Conservation (phyloP, 1,284 basidiomycete species). For the Cutaneotrichosporon cyanovorans region DNA sequence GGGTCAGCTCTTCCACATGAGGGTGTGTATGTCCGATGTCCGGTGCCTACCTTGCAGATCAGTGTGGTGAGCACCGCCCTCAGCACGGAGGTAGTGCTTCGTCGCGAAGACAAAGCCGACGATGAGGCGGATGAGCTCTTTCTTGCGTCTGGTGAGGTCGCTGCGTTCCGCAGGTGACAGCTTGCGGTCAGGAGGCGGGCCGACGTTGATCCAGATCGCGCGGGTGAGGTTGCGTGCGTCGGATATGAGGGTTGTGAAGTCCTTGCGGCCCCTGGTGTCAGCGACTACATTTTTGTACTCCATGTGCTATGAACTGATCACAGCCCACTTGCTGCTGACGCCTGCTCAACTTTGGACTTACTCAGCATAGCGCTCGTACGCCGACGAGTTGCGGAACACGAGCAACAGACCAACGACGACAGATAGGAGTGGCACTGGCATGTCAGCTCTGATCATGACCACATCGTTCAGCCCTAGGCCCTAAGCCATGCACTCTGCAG, state of each 20-base stretch:
- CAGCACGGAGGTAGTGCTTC: conserved; percentile 41
- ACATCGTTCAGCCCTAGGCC: not conserved
- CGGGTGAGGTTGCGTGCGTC: conserved; percentile 56
- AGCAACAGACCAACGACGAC: conserved; percentile 65
- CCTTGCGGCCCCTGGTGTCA: conserved; percentile 64
- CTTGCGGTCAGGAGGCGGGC: conserved; percentile 49
- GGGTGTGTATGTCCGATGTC: not conserved
- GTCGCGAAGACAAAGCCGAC: conserved; percentile 45
- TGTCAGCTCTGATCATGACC: no score
- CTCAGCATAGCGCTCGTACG: conserved; percentile 44
- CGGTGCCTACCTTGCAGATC: conserved; percentile 34
- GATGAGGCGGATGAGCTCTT: conserved; percentile 60
- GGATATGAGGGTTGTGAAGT: conserved; percentile 51
- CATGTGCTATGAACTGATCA: no score
- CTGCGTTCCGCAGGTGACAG: conserved; percentile 23
- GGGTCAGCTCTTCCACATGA: not conserved
- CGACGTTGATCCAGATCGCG: conserved; percentile 71
- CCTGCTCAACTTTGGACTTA: conserved; percentile 9
- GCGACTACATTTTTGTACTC: conserved; percentile 58
- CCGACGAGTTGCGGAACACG: conserved; percentile 55
- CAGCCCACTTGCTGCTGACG: no score
- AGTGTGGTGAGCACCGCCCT: conserved; percentile 40
- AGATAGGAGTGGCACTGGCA: conserved; percentile 67
- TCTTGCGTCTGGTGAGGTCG: conserved; percentile 63
- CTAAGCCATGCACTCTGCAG: not conserved